Evolutionary conservation across 2,329 filamentous ascomycete genomes (phyloP), one percentile per base, ranked within the genome.

Genomic region (Nemania sp.): DNA sequence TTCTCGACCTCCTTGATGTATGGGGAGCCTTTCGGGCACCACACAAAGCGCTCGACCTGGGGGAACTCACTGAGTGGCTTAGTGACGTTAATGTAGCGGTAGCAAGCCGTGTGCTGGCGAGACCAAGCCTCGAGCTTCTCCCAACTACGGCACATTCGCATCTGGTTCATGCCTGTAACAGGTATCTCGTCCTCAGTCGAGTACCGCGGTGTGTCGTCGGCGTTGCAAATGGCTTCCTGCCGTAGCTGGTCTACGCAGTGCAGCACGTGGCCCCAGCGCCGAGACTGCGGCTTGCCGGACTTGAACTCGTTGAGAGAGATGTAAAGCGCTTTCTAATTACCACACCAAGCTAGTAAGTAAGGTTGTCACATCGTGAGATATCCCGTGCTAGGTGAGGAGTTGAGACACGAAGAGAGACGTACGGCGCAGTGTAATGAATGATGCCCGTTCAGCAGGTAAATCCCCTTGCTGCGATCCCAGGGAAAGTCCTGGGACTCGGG

Each of bases 131-230:
- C 64, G 27, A 66, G 45, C 27, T 62, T 56, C 18, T 41, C 27
- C 58, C 58, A 66, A 24, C 38, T 38, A 20, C 41, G 56, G 43
- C 64, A 66, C 58, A 62, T 62, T 20, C 29, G 56, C 1, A 66
- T 52, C 57, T 66, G 64, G 1, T 55, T 55, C 10, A 49, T 27
- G 18, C 57, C 64, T 5, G 58, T 66, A 4, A 52, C 64, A 20
- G 47, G 47, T 2, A 20, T 7, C 13, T 58, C 56, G 20, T 53
- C 51, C 3, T 57, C 29, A 1, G 51, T 27, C 20, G 57, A 51
- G 22, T 62, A 66, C 11, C 64, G 64, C 38, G 64, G 64, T 18
- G 64, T 66, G 38, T 66, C 64, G 43, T 66, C 64, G 4, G 64
- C 64, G 26, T 66, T 27, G 22, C 64, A 62, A 7, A 66, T 60